Conservation (phyloP, 768 basidiomycete genomes). For the Kwoniella heveanensis region DNA sequence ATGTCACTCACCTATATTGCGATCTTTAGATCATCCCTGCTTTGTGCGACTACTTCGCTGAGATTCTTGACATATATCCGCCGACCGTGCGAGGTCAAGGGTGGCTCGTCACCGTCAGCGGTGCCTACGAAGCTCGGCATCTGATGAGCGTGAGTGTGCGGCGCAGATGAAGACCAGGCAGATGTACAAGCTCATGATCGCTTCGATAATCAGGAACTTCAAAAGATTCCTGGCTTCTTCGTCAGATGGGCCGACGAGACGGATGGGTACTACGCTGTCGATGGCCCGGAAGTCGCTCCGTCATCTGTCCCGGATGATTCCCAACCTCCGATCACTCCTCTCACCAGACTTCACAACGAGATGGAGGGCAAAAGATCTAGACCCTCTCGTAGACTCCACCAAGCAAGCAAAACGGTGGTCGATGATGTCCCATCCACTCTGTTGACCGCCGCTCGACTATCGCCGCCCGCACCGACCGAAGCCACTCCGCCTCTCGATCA, state of each 20-base stretch:
- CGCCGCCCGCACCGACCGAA: background rate
- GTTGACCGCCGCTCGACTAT: background rate
- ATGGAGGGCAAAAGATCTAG: slow-evolving; percentile 8
- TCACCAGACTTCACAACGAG: slow-evolving; percentile 14
- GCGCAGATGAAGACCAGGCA: background rate
- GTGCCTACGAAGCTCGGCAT: slow-evolving; percentile 12
- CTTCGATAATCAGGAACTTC: slow-evolving; percentile 27
- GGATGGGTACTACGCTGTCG: slow-evolving; percentile 17
- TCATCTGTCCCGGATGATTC: background rate
- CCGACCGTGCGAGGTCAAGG: slow-evolving; percentile 27
- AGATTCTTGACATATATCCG: slow-evolving; percentile 28
- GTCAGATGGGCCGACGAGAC: slow-evolving; percentile 34
- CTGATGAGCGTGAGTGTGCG: slow-evolving; percentile 32
- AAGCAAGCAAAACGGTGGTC: background rate
- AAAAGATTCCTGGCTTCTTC: slow-evolving; percentile 33
- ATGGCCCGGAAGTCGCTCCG: background rate
- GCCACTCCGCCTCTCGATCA: background rate
- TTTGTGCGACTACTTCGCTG: slow-evolving; percentile 32
- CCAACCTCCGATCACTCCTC: slow-evolving; percentile 3
- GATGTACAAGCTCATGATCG: background rate
- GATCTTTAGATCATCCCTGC: slow-evolving; percentile 31
- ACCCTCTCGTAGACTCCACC: background rate
- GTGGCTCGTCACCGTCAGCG: slow-evolving; percentile 34
- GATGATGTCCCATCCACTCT: background rate
- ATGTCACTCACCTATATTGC: too few relatives aligned